phyloP scores from a whole-genome alignment of 2,329 filamentous ascomycete genomes.

The Hypoxylon sp. region DNA sequence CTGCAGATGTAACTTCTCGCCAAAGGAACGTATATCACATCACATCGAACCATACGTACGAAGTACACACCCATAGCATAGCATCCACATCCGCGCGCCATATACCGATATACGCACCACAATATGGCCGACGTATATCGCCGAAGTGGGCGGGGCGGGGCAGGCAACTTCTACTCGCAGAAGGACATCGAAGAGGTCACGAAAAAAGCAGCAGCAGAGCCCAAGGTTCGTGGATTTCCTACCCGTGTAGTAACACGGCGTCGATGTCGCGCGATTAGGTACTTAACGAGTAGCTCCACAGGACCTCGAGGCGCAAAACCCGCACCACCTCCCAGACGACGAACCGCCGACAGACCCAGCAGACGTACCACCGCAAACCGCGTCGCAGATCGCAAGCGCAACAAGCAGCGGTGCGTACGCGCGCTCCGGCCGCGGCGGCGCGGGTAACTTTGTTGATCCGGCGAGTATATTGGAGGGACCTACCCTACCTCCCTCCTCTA shows the following conservation, averaged over 20 bases:
- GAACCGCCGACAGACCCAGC: conserved; percentile 45
- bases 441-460: conserved; percentile 70
- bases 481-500: conserved; percentile 1
- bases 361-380: conserved; percentile 42
- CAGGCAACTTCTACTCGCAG: conserved; percentile 73
- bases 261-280: too few species aligned
- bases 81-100: conserved; percentile 4
- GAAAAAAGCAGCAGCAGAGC: conserved; percentile 42
- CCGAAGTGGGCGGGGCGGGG: conserved; percentile 73
- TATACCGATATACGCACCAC: conserved; percentile 12
- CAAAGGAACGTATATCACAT: not conserved
- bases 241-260: not conserved
- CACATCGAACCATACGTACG: conserved; percentile 8
- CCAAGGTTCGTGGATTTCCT: conserved; percentile 42
- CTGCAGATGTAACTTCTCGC: not conserved
- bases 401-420: conserved; percentile 54
- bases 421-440: conserved; percentile 71
- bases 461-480: conserved; percentile 40
- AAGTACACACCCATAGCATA: not conserved
- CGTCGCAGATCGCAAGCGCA: conserved; percentile 42
- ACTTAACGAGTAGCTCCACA: conserved; percentile 35
- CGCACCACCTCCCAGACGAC: conserved; percentile 46
- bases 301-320: conserved; percentile 60
- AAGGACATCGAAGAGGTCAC: conserved; percentile 65
- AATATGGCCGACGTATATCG: conserved; percentile 61